Conservation (phyloP, 106 monocot species). For the Alisma plantagoaquatica region DNA sequence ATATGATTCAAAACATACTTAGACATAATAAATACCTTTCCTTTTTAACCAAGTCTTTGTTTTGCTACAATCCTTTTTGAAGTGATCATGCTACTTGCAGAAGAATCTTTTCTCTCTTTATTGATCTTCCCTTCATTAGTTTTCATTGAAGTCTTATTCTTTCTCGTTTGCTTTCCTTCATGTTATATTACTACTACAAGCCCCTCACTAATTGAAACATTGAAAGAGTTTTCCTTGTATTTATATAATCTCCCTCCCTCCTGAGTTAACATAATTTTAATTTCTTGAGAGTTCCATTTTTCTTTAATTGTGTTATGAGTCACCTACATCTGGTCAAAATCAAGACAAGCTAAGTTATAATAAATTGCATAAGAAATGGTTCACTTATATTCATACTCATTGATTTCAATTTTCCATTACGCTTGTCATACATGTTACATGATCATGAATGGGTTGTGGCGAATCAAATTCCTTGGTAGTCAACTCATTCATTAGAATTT, state of each 20-base stretch:
- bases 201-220: neutral
- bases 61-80: neutral
- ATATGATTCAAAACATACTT: neutral
- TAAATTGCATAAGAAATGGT: neutral
- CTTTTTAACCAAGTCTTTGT: neutral
- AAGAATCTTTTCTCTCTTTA: neutral
- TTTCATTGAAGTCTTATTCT: neutral
- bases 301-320: neutral
- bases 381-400: neutral
- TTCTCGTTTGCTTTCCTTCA: neutral
- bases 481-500: too few species aligned
- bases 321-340: neutral
- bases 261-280: neutral
- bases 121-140: neutral
- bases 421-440: too few species aligned
- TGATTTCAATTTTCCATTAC: too few species aligned
- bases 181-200: neutral
- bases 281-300: neutral
- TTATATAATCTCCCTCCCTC: neutral
- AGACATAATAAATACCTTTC: constrained; percentile 1
- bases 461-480: too few species aligned
- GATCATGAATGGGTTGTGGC: too few species aligned
- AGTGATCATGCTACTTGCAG: neutral
- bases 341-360: neutral
- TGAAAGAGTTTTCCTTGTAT: neutral